These are phyloP conservation scores for Plasmodium gonderi DNA, from an alignment of 169 alveolate genomes.

Conservation along the genomic window DNA sequence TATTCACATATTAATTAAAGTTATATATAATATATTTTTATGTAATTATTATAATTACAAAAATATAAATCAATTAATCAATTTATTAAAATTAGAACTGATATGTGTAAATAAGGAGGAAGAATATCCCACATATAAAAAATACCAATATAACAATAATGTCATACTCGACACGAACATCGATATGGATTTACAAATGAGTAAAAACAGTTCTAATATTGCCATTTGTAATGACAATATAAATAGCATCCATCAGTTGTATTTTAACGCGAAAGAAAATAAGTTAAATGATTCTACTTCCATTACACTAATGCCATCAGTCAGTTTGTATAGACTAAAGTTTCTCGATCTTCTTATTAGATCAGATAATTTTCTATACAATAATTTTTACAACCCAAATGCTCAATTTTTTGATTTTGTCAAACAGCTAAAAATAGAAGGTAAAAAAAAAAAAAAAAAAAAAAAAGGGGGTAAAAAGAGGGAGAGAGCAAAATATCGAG, in stretches of 20 bases:
- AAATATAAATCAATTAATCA: constrained; percentile 45
- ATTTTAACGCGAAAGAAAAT: constrained; percentile 14
- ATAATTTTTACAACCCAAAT: constrained; percentile 18
- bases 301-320: not conserved
- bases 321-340: constrained; percentile 53
- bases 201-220: not conserved
- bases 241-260: constrained; percentile 33
- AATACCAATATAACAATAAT: constrained; percentile 49
- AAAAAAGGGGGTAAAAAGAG: no score
- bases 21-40: constrained; percentile 47
- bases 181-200: not conserved
- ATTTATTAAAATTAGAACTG: constrained; percentile 30
- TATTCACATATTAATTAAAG: constrained; percentile 41
- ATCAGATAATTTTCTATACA: constrained; percentile 54
- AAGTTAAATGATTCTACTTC: not conserved
- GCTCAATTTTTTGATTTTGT: constrained; percentile 50
- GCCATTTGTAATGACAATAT: constrained; percentile 57
- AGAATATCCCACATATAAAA: constrained; percentile 43
- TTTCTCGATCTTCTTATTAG: constrained; percentile 33
- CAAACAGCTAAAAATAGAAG: constrained; percentile 10
- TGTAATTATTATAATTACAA: constrained; percentile 44
- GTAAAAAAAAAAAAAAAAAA: constrained; percentile 4
- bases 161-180: constrained; percentile 23
- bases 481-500: no score
- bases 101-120: not conserved